Base-by-base conservation (phyloP, 495 filamentous ascomycete species). In the Bryoglossum gracile region DNA sequence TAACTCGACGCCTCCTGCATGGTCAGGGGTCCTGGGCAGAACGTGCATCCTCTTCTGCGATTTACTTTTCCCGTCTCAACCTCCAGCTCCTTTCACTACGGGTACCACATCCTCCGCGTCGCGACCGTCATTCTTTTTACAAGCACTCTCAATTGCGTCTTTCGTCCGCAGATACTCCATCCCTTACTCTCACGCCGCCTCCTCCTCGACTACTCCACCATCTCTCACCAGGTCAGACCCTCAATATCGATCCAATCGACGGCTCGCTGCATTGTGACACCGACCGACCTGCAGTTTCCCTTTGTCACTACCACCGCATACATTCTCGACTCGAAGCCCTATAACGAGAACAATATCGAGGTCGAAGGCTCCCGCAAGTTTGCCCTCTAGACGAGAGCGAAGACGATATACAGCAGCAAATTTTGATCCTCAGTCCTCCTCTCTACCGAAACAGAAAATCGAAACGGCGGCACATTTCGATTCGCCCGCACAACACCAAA, bases 241-340 rank as follows among this genome's bases (percentile, higher is more conserved):
- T 19, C 21, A 8, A 2, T 18, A 1, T 26, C 35, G 24, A 22
- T 14, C 24, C 36, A 37, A 37, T 38, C 21, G 6, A 48, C 35
- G 46, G 46, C 24, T 16, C n/a, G 35, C 46, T 26, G 17, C 46
- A 14, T 14, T 14, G 41, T 43, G 41, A 17, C 13, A 43, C 41
- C 10, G 26, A 6, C 26, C 16, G 25, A 37, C 25, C 46, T 48
- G 46, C 46, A 48, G 46, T 48, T 30, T 38, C 46, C 46, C 46
- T 23, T n/a, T 3, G 16, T 41, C 26, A 24, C 36, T 26, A 24
- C 41, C 46, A 48, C 46, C 28, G 36, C 46, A 40, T 48, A 41
- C 18, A 40, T 30, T 44, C 47, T 42, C 47, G 47, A 50, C 16
- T 11, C 38, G 37, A 42, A 34, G 14, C 18, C 26, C 47, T 38